These are phyloP conservation scores for Davidsoniella australis DNA, from an alignment of 2,329 filamentous ascomycete species.

Conservation along the genomic window DNA sequence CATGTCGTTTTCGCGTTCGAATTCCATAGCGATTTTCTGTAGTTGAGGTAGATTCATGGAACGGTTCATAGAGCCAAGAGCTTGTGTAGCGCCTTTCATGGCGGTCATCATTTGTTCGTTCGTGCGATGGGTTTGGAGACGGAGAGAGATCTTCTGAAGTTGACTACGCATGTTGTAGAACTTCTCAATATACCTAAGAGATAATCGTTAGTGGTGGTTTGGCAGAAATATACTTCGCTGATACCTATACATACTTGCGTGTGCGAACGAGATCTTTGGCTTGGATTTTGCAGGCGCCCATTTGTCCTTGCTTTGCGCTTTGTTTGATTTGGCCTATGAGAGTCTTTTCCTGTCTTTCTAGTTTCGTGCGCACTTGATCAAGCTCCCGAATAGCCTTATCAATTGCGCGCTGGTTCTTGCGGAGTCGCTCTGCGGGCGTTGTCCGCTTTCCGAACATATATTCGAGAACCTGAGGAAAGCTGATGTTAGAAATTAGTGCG, in stretches of 20 bases:
- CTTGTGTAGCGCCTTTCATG: conserved; percentile 92
- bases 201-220: neutral
- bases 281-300: conserved; percentile 97
- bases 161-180: conserved; percentile 98
- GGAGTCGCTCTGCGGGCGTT: conserved; percentile 81
- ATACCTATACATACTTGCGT: conserved; percentile 38
- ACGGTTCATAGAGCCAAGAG: conserved; percentile 90
- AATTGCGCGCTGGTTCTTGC: conserved; percentile 88
- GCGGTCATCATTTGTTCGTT: conserved; percentile 99
- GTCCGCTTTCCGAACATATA: conserved; percentile 99
- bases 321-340: conserved; percentile 92
- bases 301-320: conserved; percentile 93
- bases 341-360: conserved; percentile 98
- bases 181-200: conserved; percentile 72
- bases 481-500: conserved; percentile 2
- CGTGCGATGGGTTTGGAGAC: conserved; percentile 93
- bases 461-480: conserved; percentile 59
- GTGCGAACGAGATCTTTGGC: conserved; percentile 93
- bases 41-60: conserved; percentile 94
- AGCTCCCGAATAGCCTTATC: conserved; percentile 96
- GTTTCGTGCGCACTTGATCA: conserved; percentile 83
- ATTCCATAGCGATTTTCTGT: conserved; percentile 96
- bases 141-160: conserved; percentile 83
- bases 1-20: conserved; percentile 95
- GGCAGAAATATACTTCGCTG: neutral